Evolutionary conservation across 208 protist species (phyloP).

Genomic region (Leptomonas seymouri): DNA sequence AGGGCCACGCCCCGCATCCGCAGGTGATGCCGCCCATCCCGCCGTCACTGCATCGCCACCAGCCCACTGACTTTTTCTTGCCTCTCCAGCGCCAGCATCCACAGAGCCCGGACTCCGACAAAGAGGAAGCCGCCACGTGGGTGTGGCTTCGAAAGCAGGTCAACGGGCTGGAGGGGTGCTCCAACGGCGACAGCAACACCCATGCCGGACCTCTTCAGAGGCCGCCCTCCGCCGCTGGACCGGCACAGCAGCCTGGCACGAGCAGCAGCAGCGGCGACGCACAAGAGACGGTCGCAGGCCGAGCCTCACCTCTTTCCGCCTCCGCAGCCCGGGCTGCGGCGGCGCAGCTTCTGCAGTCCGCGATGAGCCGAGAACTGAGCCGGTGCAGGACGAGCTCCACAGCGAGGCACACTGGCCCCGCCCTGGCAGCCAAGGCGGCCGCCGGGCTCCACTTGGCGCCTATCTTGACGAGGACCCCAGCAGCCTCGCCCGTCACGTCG

Average conservation of each 20-base stretch:
- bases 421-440: conserved; percentile 11
- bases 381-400: conserved; percentile 4
- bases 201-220: background rate
- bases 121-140: background rate
- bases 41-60: conserved; percentile 23
- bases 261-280: background rate
- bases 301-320: background rate
- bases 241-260: background rate
- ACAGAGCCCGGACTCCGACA: background rate
- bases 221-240: background rate
- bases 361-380: background rate
- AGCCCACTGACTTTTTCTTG: conserved; percentile 26
- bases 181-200: background rate
- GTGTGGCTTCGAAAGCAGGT: background rate
- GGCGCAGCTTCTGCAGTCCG: background rate
- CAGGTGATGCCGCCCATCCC: conserved; percentile 27
- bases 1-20: background rate
- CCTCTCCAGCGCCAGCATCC: conserved; percentile 8
- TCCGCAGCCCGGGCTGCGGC: background rate
- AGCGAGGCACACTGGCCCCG: conserved; percentile 6
- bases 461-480: background rate
- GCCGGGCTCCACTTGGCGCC: conserved; percentile 9
- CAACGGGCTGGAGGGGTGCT: background rate
- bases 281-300: background rate
- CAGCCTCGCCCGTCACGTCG: background rate